Evolutionary conservation across 2,329 filamentous ascomycete genomes (phyloP).

Genomic region (Colletotrichum sp.): DNA sequence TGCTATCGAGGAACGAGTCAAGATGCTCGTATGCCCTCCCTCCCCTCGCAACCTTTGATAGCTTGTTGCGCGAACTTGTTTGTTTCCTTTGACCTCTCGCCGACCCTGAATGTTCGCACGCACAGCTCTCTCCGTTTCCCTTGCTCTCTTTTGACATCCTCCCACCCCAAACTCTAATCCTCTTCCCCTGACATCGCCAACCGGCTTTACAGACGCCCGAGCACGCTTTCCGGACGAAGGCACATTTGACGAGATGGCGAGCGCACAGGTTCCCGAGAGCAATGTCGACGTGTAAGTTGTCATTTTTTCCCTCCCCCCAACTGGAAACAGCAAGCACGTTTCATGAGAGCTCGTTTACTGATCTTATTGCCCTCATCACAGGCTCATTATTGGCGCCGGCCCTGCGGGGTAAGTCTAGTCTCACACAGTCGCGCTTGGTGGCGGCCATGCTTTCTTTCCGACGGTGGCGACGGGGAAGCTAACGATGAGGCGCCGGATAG

Average conservation of each 20-base stretch:
- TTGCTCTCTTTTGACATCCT: neutral
- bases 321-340: neutral
- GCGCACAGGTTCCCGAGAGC: conserved; percentile 19
- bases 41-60: neutral
- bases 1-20: neutral
- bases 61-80: neutral
- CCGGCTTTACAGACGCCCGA: neutral
- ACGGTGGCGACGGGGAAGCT: neutral
- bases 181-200: neutral
- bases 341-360: neutral
- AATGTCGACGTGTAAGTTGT: conserved; percentile 32
- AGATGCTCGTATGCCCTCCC: neutral
- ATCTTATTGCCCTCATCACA: conserved; percentile 21
- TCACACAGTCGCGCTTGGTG: neutral
- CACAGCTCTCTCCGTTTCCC: neutral
- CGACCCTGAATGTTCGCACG: neutral
- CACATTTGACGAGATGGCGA: neutral
- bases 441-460: neutral
- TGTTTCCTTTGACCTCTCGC: neutral
- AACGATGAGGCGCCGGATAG: conserved; percentile 33
- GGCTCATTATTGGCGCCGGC: conserved; percentile 46
- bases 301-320: neutral
- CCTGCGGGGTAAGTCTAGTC: conserved; percentile 19
- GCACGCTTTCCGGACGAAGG: neutral
- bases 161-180: neutral